A percentile compares a stretch with the other conserved stretches of the same genome.
These are phyloP conservation scores for Francoa sonchifolia DNA, from an alignment of 441 rosid species.

Conservation along the genomic window DNA sequence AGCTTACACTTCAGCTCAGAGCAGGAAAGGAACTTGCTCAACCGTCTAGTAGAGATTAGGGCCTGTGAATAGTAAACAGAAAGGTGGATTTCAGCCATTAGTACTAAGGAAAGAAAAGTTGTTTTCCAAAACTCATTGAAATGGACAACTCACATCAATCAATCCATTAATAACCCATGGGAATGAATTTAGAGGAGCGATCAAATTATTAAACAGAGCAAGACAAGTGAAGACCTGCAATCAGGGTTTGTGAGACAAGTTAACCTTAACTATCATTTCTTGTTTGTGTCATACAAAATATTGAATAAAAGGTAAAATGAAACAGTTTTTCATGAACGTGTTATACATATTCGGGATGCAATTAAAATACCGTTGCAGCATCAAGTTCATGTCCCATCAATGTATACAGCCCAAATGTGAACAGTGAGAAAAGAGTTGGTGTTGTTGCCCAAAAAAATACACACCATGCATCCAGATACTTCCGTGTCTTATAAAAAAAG, in stretches of 20 bases:
- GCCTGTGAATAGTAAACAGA: constrained; percentile 34
- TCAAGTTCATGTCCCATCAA: constrained; percentile 94
- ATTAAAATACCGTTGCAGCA: constrained; percentile 66
- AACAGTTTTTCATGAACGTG: neutral
- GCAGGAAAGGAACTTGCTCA: constrained; percentile 71
- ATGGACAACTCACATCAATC: constrained; percentile 64
- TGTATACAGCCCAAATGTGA: constrained; percentile 73
- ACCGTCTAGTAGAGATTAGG: constrained; percentile 69
- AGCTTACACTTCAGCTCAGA: constrained; percentile 28
- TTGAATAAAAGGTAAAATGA: neutral
- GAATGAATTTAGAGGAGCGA: constrained; percentile 89
- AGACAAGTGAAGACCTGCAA: constrained; percentile 92
- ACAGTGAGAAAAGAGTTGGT: constrained; percentile 81
- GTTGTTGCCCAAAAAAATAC: constrained; percentile 99
- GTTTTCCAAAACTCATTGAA: constrained; percentile 8
- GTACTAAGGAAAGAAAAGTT: constrained; percentile 5
- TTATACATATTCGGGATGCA: constrained; percentile 1
- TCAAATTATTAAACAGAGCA: constrained; percentile 75
- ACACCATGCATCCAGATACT: constrained; percentile 98
- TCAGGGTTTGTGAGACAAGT: constrained; percentile 13
- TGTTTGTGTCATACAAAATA: neutral
- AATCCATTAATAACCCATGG: constrained; percentile 97
- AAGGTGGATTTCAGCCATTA: constrained; percentile 9
- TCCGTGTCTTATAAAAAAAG: constrained; percentile 52
- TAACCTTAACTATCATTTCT: constrained; percentile 5